Evolutionary conservation across 192 early-diverging fungal genomes (phyloP), one percentile per base, ranked within the genome.

Genomic region (Coemansia sp.): DNA sequence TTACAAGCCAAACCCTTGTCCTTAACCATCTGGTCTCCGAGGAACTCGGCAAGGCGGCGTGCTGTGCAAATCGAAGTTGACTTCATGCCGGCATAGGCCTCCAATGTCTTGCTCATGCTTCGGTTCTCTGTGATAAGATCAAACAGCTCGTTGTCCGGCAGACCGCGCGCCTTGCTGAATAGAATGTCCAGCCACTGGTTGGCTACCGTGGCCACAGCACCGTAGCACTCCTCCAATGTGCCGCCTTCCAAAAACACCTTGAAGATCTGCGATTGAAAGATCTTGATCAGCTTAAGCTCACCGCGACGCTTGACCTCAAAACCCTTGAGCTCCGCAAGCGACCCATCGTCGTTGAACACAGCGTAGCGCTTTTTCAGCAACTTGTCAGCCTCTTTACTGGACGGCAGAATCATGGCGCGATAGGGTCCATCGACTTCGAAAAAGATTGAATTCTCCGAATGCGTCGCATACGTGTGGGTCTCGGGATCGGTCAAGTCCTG

Each of bases 371-470:
- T 99, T 63, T 99, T 99, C 25, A 99, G 71, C 35, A 97, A 68
- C 74, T 95, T 96, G 60, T 97, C 94, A 46, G 89, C 94, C 65
- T 93, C 91, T 29, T 87, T 92, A 46, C 92, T 95, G 5, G 94
- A 80, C 11, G 97, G 97, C 33, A 99, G 59, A 44, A 99, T 92
- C 97, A 99, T 99, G 18, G 94, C 94, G 30, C 87, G 85, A 64
- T 99, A 99, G 19, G 97, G 97, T 8, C 97, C 97, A 53, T 99
- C 94, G 20, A 97, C 94, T 66, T 99, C 97, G 49, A 99, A 99
- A 53, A 99, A 96, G 37, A 99, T 99, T 69, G 83, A 86, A 79
- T 99, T 99, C 50, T 99, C 97, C 49, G 83, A 85, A 28, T 78
- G 83, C 9, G 74, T 79, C 14, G 64, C 40, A 59, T 95, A 96